Evolutionary conservation across 306 rosid species (phyloP).

Genomic region (Betula pendula): DNA sequence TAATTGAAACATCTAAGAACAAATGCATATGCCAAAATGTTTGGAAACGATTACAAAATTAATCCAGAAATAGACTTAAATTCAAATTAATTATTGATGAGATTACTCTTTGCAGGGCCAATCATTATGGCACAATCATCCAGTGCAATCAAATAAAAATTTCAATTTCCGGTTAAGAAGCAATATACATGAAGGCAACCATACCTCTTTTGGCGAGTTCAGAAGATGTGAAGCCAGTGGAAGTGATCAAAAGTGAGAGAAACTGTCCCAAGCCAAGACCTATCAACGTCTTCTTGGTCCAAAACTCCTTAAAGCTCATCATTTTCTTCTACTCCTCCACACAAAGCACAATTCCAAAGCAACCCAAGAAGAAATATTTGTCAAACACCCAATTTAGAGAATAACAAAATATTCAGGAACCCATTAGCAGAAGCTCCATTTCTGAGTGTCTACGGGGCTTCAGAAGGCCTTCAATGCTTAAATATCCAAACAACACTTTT

Average conservation of each 20-base stretch:
- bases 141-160: background rate
- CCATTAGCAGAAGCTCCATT: conserved; percentile 6
- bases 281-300: conserved; percentile 59
- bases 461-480: background rate
- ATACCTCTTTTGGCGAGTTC: conserved; percentile 82
- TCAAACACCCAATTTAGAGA: background rate
- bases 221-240: conserved; percentile 85
- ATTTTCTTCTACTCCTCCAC: conserved; percentile 24
- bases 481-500: background rate
- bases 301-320: conserved; percentile 38
- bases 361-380: background rate
- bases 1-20: background rate
- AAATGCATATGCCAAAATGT: background rate
- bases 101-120: background rate
- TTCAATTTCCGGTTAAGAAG: background rate
- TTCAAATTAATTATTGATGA: background rate
- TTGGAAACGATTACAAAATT: background rate
- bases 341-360: background rate
- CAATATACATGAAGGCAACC: background rate
- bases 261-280: conserved; percentile 95
- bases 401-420: background rate
- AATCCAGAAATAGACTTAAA: background rate
- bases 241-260: conserved; percentile 85
- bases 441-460: background rate
- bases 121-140: background rate